Evolutionary conservation across 1,284 basidiomycete species (phyloP), one percentile per base, ranked within the genome.

Genomic region (Lentinula novae-zelandiae): DNA sequence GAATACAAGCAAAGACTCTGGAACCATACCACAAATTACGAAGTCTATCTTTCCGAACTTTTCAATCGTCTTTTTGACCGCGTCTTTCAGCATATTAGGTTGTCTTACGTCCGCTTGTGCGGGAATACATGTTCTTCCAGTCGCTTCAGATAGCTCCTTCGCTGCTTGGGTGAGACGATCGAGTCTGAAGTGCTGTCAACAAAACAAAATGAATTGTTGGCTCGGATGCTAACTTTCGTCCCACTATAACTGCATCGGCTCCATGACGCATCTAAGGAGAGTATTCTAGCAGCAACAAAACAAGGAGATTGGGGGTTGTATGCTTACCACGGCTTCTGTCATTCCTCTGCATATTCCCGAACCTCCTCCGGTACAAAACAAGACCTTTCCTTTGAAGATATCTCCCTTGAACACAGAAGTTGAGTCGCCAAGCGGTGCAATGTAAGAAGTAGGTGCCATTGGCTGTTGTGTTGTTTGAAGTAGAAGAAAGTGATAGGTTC

Each of bases 261-360:
- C 95, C 94, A 72, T 95, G 93, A 27, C 81, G 79, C 92, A 98
- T 95, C 86, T 92, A 60, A 31, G 17, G n/a, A 54, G 10, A 15
- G 27, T 34, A 8, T 2, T 20, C 6, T 36, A 12, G 66, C 57
- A 1, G 27, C 48, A n/a, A 10, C 13, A 1, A 27, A 27, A 27
- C 27, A 27, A 31, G 51, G 40, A 27, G 27, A 31, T 53, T 48
- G 62, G 61, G 22, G 50, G 49, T 34, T 6, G 20, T 42, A 1
- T 49, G 77, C 85, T 60, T 69, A 90, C 89, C 70, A 96, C 79
- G 38, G 87, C 83, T 71, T 93, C 85, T 40, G 89, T 91, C 87
- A 98, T 95, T 56, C 79, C 85, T 67, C 91, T 90, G 76, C 96
- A 95, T 75, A 99, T 98, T 10, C 96, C 96, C 63, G 91, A 92